phyloP scores from a whole-genome alignment of 768 basidiomycete genomes.

The Xanthoconium stramineum region DNA sequence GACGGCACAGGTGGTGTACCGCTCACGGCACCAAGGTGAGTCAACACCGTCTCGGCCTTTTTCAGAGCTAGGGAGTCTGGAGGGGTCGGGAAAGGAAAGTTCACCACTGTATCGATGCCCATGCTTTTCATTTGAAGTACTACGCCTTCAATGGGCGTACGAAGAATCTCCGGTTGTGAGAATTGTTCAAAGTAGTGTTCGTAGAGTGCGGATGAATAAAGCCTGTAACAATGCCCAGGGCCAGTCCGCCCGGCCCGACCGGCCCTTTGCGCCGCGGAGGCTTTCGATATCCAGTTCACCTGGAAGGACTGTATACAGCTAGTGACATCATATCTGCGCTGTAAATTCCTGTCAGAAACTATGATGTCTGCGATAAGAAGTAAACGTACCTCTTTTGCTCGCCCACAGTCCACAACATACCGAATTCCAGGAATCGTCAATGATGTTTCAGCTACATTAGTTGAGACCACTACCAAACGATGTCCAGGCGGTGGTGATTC shows the following conservation, averaged over 20 bases:
- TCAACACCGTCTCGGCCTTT: slow-evolving; percentile 79
- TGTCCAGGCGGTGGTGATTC: slow-evolving; percentile 72
- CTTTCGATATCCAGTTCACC: slow-evolving; percentile 92
- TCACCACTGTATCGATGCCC: slow-evolving; percentile 94
- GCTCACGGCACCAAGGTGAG: slow-evolving; percentile 79
- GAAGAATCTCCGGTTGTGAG: slow-evolving; percentile 86
- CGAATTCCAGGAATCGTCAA: slow-evolving; percentile 95
- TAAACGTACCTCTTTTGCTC: slow-evolving; percentile 80
- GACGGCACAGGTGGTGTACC: slow-evolving; percentile 26
- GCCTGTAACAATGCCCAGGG: slow-evolving; percentile 95
- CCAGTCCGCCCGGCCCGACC: slow-evolving; percentile 98
- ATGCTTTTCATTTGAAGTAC: slow-evolving; percentile 99
- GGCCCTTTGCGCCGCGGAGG: slow-evolving; percentile 89
- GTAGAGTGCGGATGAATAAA: slow-evolving; percentile 93
- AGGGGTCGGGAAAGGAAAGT: slow-evolving; percentile 98
- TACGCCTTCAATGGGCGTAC: slow-evolving; percentile 95
- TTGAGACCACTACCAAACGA: slow-evolving; percentile 91
- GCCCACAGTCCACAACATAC: slow-evolving; percentile 96
- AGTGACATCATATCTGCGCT: slow-evolving; percentile 80
- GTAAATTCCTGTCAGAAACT: not conserved
- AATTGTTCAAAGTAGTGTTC: slow-evolving; percentile 91
- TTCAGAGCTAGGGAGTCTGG: slow-evolving; percentile 74
- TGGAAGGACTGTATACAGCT: slow-evolving; percentile 91
- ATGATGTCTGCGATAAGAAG: not conserved
- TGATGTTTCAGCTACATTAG: slow-evolving; percentile 96